phyloP scores from a whole-genome alignment of 768 basidiomycete genomes.

The Sistotremastrum suecicum region DNA sequence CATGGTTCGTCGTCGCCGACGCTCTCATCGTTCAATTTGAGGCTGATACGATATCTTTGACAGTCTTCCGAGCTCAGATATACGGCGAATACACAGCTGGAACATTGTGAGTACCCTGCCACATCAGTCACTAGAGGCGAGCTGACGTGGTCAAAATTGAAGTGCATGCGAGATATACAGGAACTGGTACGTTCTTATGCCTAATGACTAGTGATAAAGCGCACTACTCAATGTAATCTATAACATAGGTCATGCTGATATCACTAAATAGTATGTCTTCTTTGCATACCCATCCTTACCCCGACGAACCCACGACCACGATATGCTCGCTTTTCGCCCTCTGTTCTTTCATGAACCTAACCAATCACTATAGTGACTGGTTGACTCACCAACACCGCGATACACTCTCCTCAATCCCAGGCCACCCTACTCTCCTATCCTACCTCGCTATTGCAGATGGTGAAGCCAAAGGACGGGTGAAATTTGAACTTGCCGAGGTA shows the following conservation, averaged over 20 bases:
- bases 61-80: constrained; percentile 89
- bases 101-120: constrained; percentile 73
- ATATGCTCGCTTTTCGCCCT: neutral
- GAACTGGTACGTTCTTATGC: constrained; percentile 54
- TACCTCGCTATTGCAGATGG: constrained; percentile 91
- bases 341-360: neutral
- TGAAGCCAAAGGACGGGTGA: constrained; percentile 76
- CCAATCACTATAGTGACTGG: constrained; percentile 63
- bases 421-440: constrained; percentile 74
- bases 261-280: constrained; percentile 78
- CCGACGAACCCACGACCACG: too few relatives aligned
- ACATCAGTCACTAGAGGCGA: too few relatives aligned
- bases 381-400: constrained; percentile 95
- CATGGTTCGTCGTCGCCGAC: constrained; percentile 12
- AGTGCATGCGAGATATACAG: constrained; percentile 91
- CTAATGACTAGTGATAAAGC: neutral
- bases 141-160: too few relatives aligned
- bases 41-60: constrained; percentile 9
- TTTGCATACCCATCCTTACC: neutral
- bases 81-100: constrained; percentile 90
- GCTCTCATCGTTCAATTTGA: neutral
- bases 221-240: constrained; percentile 5
- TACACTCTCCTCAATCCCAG: constrained; percentile 84
- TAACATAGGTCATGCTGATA: constrained; percentile 75
- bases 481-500: constrained; percentile 95